Evolutionary conservation across 768 basidiomycete genomes (phyloP).

Genomic region (Nevesoporus exiguus): DNA sequence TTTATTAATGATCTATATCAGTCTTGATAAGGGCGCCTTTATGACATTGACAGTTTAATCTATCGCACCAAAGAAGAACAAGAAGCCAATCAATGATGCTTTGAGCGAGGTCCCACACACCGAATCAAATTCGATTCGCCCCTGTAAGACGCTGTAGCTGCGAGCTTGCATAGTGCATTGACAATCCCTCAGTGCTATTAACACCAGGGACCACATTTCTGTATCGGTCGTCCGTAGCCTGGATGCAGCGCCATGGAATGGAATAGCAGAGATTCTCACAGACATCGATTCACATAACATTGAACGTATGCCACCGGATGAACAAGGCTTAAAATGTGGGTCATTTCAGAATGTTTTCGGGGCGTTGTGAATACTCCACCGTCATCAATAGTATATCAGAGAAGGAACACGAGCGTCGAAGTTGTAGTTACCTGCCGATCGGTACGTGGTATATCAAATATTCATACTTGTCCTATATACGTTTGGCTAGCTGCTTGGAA

Average conservation of each 20-base stretch:
- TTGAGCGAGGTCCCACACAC: background rate
- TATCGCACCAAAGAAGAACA: background rate
- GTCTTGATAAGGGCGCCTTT: conserved; percentile 8
- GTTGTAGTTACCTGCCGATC: conserved; percentile 3
- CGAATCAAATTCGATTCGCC: background rate
- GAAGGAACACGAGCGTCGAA: conserved; percentile 6
- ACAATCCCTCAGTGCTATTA: conserved; percentile 2
- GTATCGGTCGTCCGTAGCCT: background rate
- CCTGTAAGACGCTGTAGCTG: conserved; percentile 4
- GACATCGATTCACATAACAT: conserved; percentile 3
- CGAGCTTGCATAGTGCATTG: background rate
- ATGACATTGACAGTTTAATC: conserved; percentile 5
- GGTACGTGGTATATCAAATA: background rate
- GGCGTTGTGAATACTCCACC: background rate
- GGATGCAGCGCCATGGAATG: background rate
- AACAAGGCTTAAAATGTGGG: conserved; percentile 3
- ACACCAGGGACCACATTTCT: background rate
- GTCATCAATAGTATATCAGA: conserved; percentile 5
- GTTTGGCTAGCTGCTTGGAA: conserved; percentile 6
- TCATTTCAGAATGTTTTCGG: background rate
- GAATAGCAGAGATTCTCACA: background rate
- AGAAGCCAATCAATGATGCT: background rate
- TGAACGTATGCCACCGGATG: background rate
- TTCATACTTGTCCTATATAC: background rate
- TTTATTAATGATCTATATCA: background rate